Evolutionary conservation across 169 alveolate species (phyloP).

Genomic region (Plasmodium cynomolgi): DNA sequence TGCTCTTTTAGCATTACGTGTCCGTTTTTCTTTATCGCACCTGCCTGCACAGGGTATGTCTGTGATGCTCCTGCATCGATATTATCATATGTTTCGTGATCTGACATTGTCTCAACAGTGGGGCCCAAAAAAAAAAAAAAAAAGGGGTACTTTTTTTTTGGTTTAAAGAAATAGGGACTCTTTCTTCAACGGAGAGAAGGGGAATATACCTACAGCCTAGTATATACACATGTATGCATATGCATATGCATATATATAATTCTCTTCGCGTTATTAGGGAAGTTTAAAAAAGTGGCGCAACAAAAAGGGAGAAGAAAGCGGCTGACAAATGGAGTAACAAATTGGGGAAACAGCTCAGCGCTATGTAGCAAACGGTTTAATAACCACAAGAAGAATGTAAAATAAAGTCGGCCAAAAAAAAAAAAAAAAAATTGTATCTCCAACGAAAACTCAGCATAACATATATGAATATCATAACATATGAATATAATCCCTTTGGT

Average conservation of each 20-base stretch:
- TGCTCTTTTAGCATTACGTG: conserved; percentile 97
- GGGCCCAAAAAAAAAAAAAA: background rate
- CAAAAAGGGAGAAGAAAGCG: background rate
- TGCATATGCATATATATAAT: background rate
- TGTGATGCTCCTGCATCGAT: conserved; percentile 97
- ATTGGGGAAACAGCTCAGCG: background rate
- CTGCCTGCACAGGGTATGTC: conserved; percentile 96
- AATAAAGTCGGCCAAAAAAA: background rate
- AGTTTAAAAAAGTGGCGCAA: background rate
- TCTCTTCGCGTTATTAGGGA: background rate
- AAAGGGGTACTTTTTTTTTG: too few species aligned
- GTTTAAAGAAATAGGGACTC: background rate
- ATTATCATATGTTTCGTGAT: conserved; percentile 84
- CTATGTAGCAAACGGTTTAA: background rate
- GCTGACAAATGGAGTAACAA: background rate
- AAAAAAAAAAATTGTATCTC: background rate
- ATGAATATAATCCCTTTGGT: background rate
- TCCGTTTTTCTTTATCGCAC: conserved; percentile 97
- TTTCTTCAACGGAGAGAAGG: background rate
- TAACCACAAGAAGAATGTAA: background rate
- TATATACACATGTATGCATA: background rate
- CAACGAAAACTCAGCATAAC: background rate
- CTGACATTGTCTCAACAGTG: conserved; percentile 61
- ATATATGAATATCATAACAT: too few species aligned
- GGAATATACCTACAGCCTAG: background rate